These are phyloP conservation scores for Aspergillus texensis DNA, from an alignment of 2,329 filamentous ascomycete species.

Conservation along the genomic window DNA sequence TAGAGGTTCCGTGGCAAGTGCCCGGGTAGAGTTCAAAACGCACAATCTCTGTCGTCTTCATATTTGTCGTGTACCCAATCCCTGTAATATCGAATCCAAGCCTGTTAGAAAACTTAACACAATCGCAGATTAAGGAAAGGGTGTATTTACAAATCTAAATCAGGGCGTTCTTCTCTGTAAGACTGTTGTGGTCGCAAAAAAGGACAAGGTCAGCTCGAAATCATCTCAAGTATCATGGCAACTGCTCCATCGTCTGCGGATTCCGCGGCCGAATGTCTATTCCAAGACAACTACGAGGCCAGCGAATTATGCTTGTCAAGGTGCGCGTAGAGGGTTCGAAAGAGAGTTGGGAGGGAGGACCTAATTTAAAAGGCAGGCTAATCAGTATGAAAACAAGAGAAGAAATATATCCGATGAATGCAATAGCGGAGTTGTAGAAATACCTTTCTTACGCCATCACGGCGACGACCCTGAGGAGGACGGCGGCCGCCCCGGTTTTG, in stretches of 20 bases:
- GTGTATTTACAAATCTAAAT: slow-evolving; percentile 46
- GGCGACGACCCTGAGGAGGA: slow-evolving; percentile 57
- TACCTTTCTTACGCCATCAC: slow-evolving; percentile 92
- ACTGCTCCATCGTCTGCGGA: slow-evolving; percentile 36
- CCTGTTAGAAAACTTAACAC: neutral
- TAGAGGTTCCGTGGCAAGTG: slow-evolving; percentile 2
- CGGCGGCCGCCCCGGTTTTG: slow-evolving; percentile 36
- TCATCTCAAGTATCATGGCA: slow-evolving; percentile 39
- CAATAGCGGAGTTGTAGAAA: slow-evolving; percentile 8
- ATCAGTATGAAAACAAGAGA: slow-evolving; percentile 13
- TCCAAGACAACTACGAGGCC: slow-evolving; percentile 28
- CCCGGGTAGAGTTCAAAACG: slow-evolving; percentile 24
- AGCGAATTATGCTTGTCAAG: slow-evolving; percentile 38
- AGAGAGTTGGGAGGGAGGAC: slow-evolving; percentile 47
- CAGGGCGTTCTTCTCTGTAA: slow-evolving; percentile 48
- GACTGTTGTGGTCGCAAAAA: slow-evolving; percentile 45
- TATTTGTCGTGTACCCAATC: slow-evolving; percentile 96
- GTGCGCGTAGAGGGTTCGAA: slow-evolving; percentile 41
- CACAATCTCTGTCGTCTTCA: slow-evolving; percentile 68
- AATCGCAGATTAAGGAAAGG: neutral
- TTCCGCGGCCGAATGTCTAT: slow-evolving; percentile 28
- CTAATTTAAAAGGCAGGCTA: slow-evolving; percentile 25
- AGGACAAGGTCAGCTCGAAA: slow-evolving; percentile 49
- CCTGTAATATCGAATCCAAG: slow-evolving; percentile 46
- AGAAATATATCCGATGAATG: neutral